phyloP scores from a whole-genome alignment of 129 eudicot genomes.

The Dittrichia graveolens region DNA sequence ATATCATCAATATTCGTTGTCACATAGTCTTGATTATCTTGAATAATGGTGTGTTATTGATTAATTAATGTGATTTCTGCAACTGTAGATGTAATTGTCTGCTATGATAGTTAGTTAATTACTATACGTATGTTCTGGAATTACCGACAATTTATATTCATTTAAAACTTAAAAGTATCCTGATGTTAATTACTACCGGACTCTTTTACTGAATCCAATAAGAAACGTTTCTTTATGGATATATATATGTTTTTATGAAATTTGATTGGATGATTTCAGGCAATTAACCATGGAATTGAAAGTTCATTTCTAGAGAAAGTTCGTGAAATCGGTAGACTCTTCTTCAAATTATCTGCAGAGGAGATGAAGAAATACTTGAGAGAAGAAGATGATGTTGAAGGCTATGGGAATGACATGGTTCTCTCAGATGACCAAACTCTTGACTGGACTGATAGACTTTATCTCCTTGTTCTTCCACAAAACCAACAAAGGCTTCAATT shows the following conservation, averaged over 20 bases:
- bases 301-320: constrained; percentile 45
- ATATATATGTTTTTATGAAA: background rate
- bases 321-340: constrained; percentile 32
- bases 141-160: background rate
- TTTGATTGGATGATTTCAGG: constrained; percentile 34
- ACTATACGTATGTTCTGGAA: too few species aligned
- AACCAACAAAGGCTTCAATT: constrained; percentile 37
- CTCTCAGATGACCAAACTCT: constrained; percentile 50
- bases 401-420: constrained; percentile 66
- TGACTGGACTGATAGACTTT: constrained; percentile 66
- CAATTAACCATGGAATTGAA: constrained; percentile 57
- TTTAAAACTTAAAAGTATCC: too few species aligned
- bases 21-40: background rate
- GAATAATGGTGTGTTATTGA: background rate
- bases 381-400: constrained; percentile 46
- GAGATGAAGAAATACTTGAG: constrained; percentile 52
- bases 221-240: background rate
- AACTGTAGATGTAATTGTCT: constrained; percentile 1
- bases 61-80: background rate
- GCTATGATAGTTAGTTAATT: background rate
- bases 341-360: constrained; percentile 45
- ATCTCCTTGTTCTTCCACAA: constrained; percentile 44
- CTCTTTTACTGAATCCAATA: background rate
- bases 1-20: background rate
- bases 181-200: background rate